Evolutionary conservation across 2,329 filamentous ascomycete species (phyloP), one percentile per base, ranked within the genome.

Genomic region (Trichoderma brevicompactum): DNA sequence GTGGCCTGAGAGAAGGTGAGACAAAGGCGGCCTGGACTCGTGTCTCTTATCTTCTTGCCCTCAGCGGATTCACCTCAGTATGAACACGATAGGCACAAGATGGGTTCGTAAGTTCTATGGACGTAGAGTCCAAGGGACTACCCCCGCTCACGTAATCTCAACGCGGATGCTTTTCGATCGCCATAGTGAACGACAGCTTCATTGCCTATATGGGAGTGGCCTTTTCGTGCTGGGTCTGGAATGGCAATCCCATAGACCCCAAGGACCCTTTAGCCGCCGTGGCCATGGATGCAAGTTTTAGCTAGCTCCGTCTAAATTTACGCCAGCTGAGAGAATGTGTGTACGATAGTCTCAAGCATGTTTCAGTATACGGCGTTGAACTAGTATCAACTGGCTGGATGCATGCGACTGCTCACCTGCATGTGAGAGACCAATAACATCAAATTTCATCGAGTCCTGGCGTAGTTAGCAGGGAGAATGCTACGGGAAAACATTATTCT

Each of bases 141-240:
- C 8, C 12, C n/a, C 13, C 12, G 59, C 40, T 38, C 59, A 53
- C 49, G 32, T 62, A 46, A 62, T 62, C 7, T 38, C 10, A 28
- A 46, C 2, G 9, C 15, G 1, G 38, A 7, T 12, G 5, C 8
- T 40, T 12, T 32, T 6, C 32, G 41, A 43, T 40, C 8, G 49
- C n/a, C 4, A 32, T 1, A 1, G 15, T 46, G 2, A 63, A 53
- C 17, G 3, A 1, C 6, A 38, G 13, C 13, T 38, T 8, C 5
- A 15, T 40, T 28, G n/a, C 8, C 34, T 8, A 7, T 40, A 49
- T 12, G 5, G 49, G 17, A 36, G 5, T 6, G 19, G 17, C 28
- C 17, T 15, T n/a, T 38, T 38, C 28, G 36, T 36, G 40, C 3
- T 40, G 32, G 19, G 53, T 23, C 2, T 17, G 6, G 36, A 15